Evolutionary conservation across 1,284 basidiomycete species (phyloP).

Genomic region (Laetiporus sulphureus): DNA sequence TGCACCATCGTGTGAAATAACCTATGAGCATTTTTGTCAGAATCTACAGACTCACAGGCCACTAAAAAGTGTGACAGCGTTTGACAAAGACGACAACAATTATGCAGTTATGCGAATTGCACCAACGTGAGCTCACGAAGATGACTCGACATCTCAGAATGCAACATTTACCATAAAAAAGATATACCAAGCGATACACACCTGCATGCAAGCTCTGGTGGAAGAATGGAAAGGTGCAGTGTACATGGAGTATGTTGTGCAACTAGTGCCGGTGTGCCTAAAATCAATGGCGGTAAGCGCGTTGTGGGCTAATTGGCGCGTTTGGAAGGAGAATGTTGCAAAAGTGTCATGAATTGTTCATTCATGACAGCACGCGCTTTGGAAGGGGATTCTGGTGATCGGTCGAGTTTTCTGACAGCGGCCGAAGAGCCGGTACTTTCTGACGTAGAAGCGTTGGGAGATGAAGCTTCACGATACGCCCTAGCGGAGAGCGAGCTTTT

Average conservation of each 20-base stretch:
- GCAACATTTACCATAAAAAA: too few relatives aligned
- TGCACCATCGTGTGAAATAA: slow-evolving; percentile 67
- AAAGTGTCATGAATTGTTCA: slow-evolving; percentile 40
- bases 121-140: too few relatives aligned
- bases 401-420: not conserved
- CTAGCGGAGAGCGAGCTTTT: too few relatives aligned
- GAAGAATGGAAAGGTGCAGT: slow-evolving; percentile 59
- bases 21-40: too few relatives aligned
- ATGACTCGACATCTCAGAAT: too few relatives aligned
- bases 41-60: too few relatives aligned
- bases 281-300: slow-evolving; percentile 44
- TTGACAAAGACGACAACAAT: too few relatives aligned
- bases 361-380: slow-evolving; percentile 26
- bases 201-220: slow-evolving; percentile 61
- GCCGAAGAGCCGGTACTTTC: not conserved
- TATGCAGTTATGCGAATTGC: not conserved
- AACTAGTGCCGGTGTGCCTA: slow-evolving; percentile 53
- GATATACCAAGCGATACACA: too few relatives aligned
- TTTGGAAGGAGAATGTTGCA: slow-evolving; percentile 37
- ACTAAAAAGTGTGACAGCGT: too few relatives aligned
- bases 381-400: too few relatives aligned
- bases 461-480: not conserved
- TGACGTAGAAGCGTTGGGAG: not conserved
- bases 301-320: slow-evolving; percentile 18
- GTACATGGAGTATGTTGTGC: slow-evolving; percentile 73